Percentiles rank a stretch among this genome's conserved stretches.
Evolutionary conservation across 257 asterid species (phyloP).

Genomic region (Jaltomata sinuosa): DNA sequence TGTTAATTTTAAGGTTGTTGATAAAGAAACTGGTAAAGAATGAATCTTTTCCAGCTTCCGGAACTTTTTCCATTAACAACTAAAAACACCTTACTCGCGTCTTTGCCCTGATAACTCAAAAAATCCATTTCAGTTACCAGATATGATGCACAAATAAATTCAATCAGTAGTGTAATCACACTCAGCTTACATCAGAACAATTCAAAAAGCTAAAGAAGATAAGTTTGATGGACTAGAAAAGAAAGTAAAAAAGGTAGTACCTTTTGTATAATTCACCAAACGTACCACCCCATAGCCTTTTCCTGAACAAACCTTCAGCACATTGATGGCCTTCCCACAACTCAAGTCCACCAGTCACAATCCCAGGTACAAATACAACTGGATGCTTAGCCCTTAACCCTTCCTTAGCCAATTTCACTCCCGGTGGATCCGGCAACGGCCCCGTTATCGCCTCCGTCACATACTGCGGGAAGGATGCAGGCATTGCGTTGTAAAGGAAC

Average conservation of each 20-base stretch:
- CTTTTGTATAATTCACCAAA: constrained; percentile 79
- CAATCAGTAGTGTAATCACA: not conserved
- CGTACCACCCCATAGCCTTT: constrained; percentile 93
- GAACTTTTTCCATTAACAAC: not conserved
- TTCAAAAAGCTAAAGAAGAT: not conserved
- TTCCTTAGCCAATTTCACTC: constrained; percentile 63
- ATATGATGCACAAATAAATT: not conserved
- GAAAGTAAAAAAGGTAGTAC: constrained; percentile 9
- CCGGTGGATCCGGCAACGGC: constrained; percentile 78
- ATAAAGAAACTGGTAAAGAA: not conserved
- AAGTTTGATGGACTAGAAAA: not conserved
- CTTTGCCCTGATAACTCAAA: not conserved
- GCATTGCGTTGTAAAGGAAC: constrained; percentile 64
- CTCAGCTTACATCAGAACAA: not conserved
- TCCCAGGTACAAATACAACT: constrained; percentile 89
- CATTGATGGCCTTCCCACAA: constrained; percentile 89
- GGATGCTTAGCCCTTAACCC: constrained; percentile 81
- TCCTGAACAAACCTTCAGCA: constrained; percentile 83
- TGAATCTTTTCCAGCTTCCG: not conserved
- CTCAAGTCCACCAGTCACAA: constrained; percentile 91
- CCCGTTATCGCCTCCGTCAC: constrained; percentile 82
- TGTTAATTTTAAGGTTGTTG: not conserved
- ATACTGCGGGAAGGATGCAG: constrained; percentile 76
- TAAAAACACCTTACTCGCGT: not conserved
- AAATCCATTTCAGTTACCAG: not conserved